Evolutionary conservation across 164 flowering plant genomes (phyloP).

Genomic region (Chloranthus sessilifolius): DNA sequence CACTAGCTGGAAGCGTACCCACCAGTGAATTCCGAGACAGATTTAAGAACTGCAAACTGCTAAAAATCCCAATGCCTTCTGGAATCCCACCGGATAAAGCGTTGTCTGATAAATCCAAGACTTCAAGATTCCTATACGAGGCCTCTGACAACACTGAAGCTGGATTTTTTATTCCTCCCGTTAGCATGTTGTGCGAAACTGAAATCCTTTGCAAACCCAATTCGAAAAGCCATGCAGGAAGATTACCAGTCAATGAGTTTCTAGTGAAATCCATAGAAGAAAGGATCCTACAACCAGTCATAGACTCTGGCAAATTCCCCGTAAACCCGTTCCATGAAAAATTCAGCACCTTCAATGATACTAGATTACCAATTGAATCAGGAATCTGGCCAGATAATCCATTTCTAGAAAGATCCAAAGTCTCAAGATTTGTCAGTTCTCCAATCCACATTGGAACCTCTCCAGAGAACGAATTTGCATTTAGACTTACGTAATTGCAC

Average conservation of each 20-base stretch:
- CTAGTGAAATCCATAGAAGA: conserved; percentile 50
- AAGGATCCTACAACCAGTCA: conserved; percentile 45
- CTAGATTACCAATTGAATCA: conserved; percentile 46
- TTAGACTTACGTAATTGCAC: conserved; percentile 52
- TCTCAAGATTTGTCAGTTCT: conserved; percentile 56
- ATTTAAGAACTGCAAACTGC: conserved; percentile 53
- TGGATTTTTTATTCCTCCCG: conserved; percentile 27
- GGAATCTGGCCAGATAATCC: conserved; percentile 66
- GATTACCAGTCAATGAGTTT: conserved; percentile 48
- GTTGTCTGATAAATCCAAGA: conserved; percentile 70
- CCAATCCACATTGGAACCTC: conserved; percentile 77
- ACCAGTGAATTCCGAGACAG: conserved; percentile 55
- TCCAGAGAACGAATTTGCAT: conserved; percentile 49
- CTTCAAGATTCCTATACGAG: conserved; percentile 26
- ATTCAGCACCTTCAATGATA: conserved; percentile 47
- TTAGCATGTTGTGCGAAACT: conserved; percentile 30
- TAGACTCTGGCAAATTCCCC: conserved; percentile 65
- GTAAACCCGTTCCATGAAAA: conserved; percentile 49
- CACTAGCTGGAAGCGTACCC: conserved; percentile 55
- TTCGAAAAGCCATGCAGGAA: conserved; percentile 67
- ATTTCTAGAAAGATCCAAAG: conserved; percentile 74
- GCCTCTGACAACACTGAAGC: conserved; percentile 10
- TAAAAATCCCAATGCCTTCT: conserved; percentile 37
- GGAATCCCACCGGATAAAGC: conserved; percentile 59
- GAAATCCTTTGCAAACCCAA: conserved; percentile 28